phyloP scores from a whole-genome alignment of 2,329 filamentous ascomycete species.

The Trichoderma sp. region DNA sequence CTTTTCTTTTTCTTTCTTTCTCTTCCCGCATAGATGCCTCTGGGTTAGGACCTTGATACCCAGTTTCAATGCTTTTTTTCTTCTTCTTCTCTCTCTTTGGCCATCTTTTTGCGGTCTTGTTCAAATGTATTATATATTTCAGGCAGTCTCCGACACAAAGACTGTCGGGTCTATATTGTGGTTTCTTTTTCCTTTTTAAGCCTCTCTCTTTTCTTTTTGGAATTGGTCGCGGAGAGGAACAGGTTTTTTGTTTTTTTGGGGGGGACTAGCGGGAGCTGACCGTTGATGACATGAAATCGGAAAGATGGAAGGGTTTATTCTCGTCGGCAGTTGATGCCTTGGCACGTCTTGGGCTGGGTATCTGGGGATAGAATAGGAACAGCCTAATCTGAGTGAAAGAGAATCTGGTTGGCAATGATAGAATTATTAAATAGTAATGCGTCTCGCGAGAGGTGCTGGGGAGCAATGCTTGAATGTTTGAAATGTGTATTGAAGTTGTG shows the following conservation, averaged over 20 bases:
- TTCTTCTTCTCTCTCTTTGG: neutral
- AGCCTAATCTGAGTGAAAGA: constrained; percentile 27
- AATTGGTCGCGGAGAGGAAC: neutral
- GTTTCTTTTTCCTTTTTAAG: neutral
- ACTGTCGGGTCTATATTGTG: constrained; percentile 23
- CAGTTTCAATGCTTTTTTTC: neutral
- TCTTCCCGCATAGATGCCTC: constrained; percentile 19
- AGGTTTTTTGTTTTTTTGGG: neutral
- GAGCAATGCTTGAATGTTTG: neutral
- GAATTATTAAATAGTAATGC: neutral
- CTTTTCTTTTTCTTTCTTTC: constrained; percentile 25
- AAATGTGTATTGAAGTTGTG: neutral
- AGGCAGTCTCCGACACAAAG: constrained; percentile 29
- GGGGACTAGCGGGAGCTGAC: neutral
- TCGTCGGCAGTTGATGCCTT: neutral
- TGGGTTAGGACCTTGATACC: constrained; percentile 18
- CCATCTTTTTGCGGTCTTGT: constrained; percentile 9
- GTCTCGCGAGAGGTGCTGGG: constrained; percentile 1
- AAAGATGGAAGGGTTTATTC: neutral
- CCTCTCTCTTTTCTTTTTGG: neutral
- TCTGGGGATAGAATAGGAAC: constrained; percentile 20
- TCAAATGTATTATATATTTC: constrained; percentile 33
- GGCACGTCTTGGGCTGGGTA: neutral
- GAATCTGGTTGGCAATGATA: constrained; percentile 12
- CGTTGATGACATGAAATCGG: neutral